Evolutionary conservation across 2,329 filamentous ascomycete species (phyloP).

Genomic region (Fusarium coicis): DNA sequence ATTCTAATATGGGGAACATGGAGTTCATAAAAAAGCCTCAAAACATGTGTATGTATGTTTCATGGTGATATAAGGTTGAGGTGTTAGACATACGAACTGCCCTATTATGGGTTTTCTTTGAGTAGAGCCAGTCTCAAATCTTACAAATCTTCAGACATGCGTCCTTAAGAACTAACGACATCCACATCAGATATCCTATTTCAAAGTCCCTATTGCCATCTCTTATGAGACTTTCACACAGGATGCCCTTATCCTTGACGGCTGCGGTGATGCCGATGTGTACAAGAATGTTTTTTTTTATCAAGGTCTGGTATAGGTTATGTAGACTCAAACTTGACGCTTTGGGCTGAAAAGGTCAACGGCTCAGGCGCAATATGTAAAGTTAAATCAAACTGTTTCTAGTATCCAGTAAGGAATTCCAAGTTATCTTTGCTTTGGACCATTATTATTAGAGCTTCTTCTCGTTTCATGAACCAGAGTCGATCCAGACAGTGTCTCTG

Average conservation of each 20-base stretch:
- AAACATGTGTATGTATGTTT: background rate
- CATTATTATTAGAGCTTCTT: too few species aligned
- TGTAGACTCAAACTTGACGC: accelerated
- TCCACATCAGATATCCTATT: background rate
- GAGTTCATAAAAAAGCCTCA: too few species aligned
- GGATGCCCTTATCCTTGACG: accelerated
- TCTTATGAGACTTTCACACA: accelerated
- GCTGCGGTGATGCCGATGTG: background rate
- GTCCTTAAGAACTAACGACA: background rate
- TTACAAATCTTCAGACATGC: accelerated
- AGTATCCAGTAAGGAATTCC: too few species aligned
- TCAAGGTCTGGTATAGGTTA: background rate
- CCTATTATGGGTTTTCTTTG: accelerated
- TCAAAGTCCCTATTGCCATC: accelerated
- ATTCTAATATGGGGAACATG: accelerated
- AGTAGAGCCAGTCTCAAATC: accelerated
- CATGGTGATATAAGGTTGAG: background rate
- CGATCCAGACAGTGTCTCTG: too few species aligned
- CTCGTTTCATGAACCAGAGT: too few species aligned
- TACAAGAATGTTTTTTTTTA: too few species aligned
- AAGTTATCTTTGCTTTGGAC: too few species aligned
- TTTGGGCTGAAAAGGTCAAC: too few species aligned
- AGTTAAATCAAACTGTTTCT: accelerated
- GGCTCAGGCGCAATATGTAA: accelerated
- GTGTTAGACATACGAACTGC: accelerated